phyloP scores from a whole-genome alignment of 2,329 filamentous ascomycete species.

The Cladosporium velox region DNA sequence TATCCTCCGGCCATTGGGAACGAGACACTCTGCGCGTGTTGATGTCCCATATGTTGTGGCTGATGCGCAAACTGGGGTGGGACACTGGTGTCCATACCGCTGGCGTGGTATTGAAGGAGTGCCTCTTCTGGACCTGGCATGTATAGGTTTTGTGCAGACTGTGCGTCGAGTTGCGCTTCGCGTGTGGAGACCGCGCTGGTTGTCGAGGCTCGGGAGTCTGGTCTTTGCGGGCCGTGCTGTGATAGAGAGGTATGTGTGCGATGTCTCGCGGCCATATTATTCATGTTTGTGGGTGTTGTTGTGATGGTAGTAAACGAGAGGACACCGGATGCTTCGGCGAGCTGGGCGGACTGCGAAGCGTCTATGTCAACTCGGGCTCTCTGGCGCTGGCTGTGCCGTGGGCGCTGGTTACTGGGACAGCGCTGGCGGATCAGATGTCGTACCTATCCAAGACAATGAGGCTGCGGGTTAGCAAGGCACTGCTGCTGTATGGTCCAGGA shows the following conservation, averaged over 20 bases:
- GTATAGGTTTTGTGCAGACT: constrained; percentile 25
- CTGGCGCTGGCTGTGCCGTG: neutral
- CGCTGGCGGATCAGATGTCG: constrained; percentile 11
- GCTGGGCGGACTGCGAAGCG: constrained; percentile 16
- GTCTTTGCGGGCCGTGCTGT: constrained; percentile 30
- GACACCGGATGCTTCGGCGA: constrained; percentile 13
- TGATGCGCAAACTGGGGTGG: constrained; percentile 18
- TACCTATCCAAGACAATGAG: constrained; percentile 19
- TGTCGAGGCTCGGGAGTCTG: constrained; percentile 38
- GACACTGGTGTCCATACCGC: constrained; percentile 26
- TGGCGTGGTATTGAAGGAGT: constrained; percentile 36
- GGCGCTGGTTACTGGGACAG: constrained; percentile 13
- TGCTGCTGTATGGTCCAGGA: constrained; percentile 11
- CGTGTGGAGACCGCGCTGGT: constrained; percentile 37
- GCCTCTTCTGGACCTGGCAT: constrained; percentile 34
- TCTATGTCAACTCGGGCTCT: constrained; percentile 14
- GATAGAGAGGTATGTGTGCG: constrained; percentile 30
- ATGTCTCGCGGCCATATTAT: constrained; percentile 26
- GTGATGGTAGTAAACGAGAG: constrained; percentile 2
- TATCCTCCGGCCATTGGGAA: constrained; percentile 30
- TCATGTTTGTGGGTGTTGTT: constrained; percentile 6
- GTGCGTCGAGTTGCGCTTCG: constrained; percentile 32
- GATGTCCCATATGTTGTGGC: constrained; percentile 27
- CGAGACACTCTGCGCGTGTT: constrained; percentile 26
- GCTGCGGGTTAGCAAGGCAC: constrained; percentile 11